Evolutionary conservation across 2,329 filamentous ascomycete species (phyloP).

Genomic region (Pseudogymnoascus sp.): DNA sequence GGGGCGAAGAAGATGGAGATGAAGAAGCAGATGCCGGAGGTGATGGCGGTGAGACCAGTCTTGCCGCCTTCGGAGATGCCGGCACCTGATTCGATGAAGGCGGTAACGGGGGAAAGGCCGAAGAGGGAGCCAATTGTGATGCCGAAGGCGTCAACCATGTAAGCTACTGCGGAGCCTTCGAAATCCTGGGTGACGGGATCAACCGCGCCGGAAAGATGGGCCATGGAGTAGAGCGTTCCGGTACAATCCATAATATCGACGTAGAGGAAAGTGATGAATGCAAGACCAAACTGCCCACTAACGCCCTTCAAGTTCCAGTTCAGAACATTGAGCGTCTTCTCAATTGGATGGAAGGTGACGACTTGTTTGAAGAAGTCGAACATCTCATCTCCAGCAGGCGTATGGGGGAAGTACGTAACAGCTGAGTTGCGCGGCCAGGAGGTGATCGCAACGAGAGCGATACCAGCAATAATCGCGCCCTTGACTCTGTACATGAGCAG

Average conservation of each 20-base stretch:
- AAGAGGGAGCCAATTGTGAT: slow-evolving; percentile 76
- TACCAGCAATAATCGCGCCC: slow-evolving; percentile 77
- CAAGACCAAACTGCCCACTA: slow-evolving; percentile 70
- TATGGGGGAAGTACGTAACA: slow-evolving; percentile 77
- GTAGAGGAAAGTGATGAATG: slow-evolving; percentile 82
- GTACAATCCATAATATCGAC: slow-evolving; percentile 86
- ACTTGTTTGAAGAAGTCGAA: slow-evolving; percentile 89
- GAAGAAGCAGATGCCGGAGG: slow-evolving; percentile 76
- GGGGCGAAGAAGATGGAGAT: slow-evolving; percentile 83
- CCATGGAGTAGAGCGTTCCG: slow-evolving; percentile 84
- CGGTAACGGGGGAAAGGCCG: slow-evolving; percentile 73
- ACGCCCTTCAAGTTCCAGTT: slow-evolving; percentile 60
- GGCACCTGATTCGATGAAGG: slow-evolving; percentile 83
- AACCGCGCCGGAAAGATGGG: slow-evolving; percentile 71
- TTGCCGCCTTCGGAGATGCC: slow-evolving; percentile 83
- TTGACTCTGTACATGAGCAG: slow-evolving; percentile 82
- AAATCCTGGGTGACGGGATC: slow-evolving; percentile 81
- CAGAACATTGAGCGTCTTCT: slow-evolving; percentile 60
- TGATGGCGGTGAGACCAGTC: slow-evolving; percentile 76
- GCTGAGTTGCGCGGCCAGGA: slow-evolving; percentile 74
- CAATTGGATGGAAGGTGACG: slow-evolving; percentile 74
- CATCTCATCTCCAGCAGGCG: slow-evolving; percentile 54
- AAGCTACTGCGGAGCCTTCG: slow-evolving; percentile 75
- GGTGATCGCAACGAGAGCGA: slow-evolving; percentile 76
- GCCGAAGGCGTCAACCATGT: slow-evolving; percentile 60